These are phyloP conservation scores for Xylariaceae sp. DNA, from an alignment of 2,329 filamentous ascomycete genomes.

Conservation along the genomic window DNA sequence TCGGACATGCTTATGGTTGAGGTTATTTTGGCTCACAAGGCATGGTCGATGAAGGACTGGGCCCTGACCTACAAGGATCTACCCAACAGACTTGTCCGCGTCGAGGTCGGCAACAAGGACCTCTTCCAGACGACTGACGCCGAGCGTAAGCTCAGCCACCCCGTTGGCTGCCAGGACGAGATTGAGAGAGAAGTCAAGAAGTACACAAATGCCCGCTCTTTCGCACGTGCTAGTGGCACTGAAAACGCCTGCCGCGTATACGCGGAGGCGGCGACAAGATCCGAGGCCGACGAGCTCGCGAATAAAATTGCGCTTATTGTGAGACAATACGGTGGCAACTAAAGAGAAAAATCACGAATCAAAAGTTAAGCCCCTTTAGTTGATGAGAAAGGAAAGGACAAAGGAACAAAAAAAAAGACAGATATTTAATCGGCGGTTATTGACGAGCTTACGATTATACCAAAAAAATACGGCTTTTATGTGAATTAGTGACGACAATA, in stretches of 20 bases:
- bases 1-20: constrained; percentile 96
- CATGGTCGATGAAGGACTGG: constrained; percentile 88
- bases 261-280: constrained; percentile 83
- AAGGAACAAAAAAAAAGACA: too few relatives aligned
- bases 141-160: constrained; percentile 78
- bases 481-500: constrained; percentile 7
- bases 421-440: neutral
- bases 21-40: constrained; percentile 91
- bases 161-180: constrained; percentile 71
- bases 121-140: constrained; percentile 88
- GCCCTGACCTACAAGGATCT: constrained; percentile 87
- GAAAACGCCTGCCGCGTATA: constrained; percentile 96
- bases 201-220: constrained; percentile 82
- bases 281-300: constrained; percentile 86
- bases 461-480: constrained; percentile 5
- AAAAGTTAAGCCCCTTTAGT: neutral
- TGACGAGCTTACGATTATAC: constrained; percentile 15
- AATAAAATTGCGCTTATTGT: constrained; percentile 75
- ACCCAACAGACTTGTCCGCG: constrained; percentile 89
- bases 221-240: constrained; percentile 88
- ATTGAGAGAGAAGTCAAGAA: constrained; percentile 87
- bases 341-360: neutral
- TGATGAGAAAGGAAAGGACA: neutral
- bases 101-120: constrained; percentile 82
- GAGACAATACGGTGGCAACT: constrained; percentile 48